Evolutionary conservation across 768 basidiomycete genomes (phyloP), one percentile per base, ranked within the genome.

Genomic region (Boletus sp.): DNA sequence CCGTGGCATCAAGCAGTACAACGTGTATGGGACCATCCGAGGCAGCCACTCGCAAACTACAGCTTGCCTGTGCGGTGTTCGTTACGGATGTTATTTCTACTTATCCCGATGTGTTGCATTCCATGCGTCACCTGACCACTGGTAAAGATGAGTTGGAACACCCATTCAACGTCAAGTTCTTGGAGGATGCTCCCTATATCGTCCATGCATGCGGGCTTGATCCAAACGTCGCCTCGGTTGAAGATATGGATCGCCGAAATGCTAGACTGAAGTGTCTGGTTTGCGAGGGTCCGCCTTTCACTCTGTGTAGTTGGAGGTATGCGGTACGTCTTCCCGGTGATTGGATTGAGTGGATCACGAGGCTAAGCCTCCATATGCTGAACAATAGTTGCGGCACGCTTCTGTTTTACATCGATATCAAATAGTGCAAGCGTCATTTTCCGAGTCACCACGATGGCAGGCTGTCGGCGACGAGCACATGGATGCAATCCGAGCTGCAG

Each of bases 231-330:
- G 24, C 24, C 24, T 24, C 24, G 24, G 24, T 24, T 24, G 24
- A 24, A 3, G 50, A 52, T 14, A 47, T 52, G 56, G 50, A 52
- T 17, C 29, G 17, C 15, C 18, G 56, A 6, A 47, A 57, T 9
- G 45, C 56, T 33, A 36, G 50, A 18, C 3, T 47, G 11, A 39
- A 8, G 12, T 57, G 50, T 24, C n/a, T 35, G n/a, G 20, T 5
- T 11, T 52, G 56, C 56, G 15, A 28, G 4, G 14, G 7, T n/a
- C 6, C 7, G 5, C 1, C 7, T 8, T 20, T 37, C 12, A 7
- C 1, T 3, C 24, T 24, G 24, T 24, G n/a, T 9, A 20, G 17
- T 28, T 57, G 50, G 56, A 52, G 50, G 45, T 45, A 46, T 28
- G 50, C 50, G 2, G 56, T 57, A 9, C 18, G 56, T 47, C 30